A percentile compares a stretch with the other conserved stretches of the same genome.
These are phyloP conservation scores for Arachnomyces sp. DNA, from an alignment of 2,329 filamentous ascomycete genomes.

Conservation along the genomic window DNA sequence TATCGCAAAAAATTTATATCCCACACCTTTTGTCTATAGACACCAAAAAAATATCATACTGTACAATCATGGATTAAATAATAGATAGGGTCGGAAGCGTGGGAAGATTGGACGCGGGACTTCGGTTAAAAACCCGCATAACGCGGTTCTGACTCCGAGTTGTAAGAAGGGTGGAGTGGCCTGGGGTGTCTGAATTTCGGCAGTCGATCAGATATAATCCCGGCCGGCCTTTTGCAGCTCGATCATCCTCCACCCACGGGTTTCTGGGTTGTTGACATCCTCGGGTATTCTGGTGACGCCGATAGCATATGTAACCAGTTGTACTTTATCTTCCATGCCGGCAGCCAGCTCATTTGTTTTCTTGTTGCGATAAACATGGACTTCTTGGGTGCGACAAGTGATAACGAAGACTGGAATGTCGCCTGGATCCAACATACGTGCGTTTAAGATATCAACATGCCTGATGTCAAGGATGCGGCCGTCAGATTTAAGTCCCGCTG, in stretches of 20 bases:
- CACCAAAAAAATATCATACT: no score
- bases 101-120: no score
- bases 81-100: no score
- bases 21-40: no score
- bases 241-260: constrained; percentile 91
- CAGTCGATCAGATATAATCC: constrained; percentile 62
- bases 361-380: constrained; percentile 90
- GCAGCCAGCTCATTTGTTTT: constrained; percentile 86
- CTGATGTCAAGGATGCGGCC: constrained; percentile 92
- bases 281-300: constrained; percentile 89
- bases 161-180: no score
- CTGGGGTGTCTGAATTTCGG: no score
- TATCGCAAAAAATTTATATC: no score
- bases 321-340: constrained; percentile 97
- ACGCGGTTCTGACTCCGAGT: no score
- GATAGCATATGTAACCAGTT: constrained; percentile 96
- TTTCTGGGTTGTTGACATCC: constrained; percentile 95
- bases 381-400: constrained; percentile 92
- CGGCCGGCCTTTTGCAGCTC: constrained; percentile 97
- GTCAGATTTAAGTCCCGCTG: constrained; percentile 86
- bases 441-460: constrained; percentile 66
- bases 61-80: no score
- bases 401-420: constrained; percentile 84
- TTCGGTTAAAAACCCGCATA: no score
- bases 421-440: constrained; percentile 41